Conservation (phyloP, 176 grass and related monocot genomes). For the Aechmea fasciata region DNA sequence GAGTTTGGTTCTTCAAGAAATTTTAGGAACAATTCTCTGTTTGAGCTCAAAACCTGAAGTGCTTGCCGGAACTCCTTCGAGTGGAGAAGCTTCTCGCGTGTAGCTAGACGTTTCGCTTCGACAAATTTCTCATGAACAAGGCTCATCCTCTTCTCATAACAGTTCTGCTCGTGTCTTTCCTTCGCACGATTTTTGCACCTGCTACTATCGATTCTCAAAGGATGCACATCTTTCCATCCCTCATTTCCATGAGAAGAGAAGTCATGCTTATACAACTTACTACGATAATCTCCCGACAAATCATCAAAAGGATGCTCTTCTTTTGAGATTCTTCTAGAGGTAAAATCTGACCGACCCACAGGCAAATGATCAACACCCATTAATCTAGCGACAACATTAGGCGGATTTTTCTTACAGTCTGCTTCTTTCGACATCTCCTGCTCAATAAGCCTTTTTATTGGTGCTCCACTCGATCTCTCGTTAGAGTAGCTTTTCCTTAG, state of each 20-base stretch:
- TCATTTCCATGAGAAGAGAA: not conserved
- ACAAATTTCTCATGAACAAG: constrained; percentile 77
- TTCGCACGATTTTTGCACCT: constrained; percentile 16
- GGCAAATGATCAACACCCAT: constrained; percentile 75
- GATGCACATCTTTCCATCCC: constrained; percentile 20
- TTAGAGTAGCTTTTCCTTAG: constrained; percentile 29
- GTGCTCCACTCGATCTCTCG: constrained; percentile 43
- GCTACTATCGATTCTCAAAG: constrained; percentile 24
- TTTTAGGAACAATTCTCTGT: constrained; percentile 85
- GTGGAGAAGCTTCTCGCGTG: constrained; percentile 78
- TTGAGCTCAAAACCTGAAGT: constrained; percentile 84
- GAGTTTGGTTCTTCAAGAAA: constrained; percentile 79
- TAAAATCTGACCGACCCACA: constrained; percentile 22
- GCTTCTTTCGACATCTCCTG: constrained; percentile 84
- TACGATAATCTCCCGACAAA: constrained; percentile 19
- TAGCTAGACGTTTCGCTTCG: constrained; percentile 74
- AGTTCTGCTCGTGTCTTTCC: constrained; percentile 30
- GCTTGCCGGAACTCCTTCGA: constrained; percentile 90
- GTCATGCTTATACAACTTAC: constrained; percentile 5
- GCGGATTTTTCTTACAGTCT: constrained; percentile 36
- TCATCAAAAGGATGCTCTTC: constrained; percentile 25
- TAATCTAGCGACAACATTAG: constrained; percentile 73
- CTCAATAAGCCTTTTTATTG: constrained; percentile 82
- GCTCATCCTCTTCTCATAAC: constrained; percentile 68
- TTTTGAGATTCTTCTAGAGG: constrained; percentile 1